Evolutionary conservation across 2,329 filamentous ascomycete species (phyloP), one percentile per base, ranked within the genome.

Genomic region (Xylogone sp.): DNA sequence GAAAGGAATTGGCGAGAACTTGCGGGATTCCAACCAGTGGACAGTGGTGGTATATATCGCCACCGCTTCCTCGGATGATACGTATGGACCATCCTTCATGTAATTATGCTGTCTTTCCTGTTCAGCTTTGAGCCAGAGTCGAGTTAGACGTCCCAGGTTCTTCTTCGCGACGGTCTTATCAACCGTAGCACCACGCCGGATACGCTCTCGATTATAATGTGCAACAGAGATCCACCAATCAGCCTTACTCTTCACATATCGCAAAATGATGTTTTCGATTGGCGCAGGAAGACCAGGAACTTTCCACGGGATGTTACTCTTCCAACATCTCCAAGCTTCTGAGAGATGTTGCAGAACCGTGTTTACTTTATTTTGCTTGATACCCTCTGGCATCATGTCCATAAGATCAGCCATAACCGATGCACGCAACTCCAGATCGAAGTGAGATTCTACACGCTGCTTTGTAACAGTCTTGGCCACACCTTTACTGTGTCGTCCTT

Each of bases 311-410:
- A 99, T 99, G 66, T 99, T 99, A 73, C 92, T 97, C 85, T 99
- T 99, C 94, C 94, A 99, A 75, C 94, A 99, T 74, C 94, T 83
- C 94, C 94, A 99, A 13, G 94, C 94, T 74, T 99, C 94, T 0
- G 93, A 97, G 42, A 99, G 74, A 78, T 99, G 95, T 66, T 97
- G 94, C 49, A 99, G 76, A 43, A 99, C 93, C 1, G 92, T 96
- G 70, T 99, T 96, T 70, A 99, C 91, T 74, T 99, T 99, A 76
- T 94, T 99, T 69, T 99, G 94, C 71, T 97, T 97, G 75, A 99
- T 97, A 59, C 94, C 94, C 68, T 99, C 95, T 0, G 94, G 94
- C 94, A 99, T 99, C 95, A 99, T 99, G 65, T 99, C 94, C 88
- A 97, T 97, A 47, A 99, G 77, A 71, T 99, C 94, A 43, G 93